Conservation (phyloP, 768 basidiomycete genomes). For the Rhodotorula taiwanensis region DNA sequence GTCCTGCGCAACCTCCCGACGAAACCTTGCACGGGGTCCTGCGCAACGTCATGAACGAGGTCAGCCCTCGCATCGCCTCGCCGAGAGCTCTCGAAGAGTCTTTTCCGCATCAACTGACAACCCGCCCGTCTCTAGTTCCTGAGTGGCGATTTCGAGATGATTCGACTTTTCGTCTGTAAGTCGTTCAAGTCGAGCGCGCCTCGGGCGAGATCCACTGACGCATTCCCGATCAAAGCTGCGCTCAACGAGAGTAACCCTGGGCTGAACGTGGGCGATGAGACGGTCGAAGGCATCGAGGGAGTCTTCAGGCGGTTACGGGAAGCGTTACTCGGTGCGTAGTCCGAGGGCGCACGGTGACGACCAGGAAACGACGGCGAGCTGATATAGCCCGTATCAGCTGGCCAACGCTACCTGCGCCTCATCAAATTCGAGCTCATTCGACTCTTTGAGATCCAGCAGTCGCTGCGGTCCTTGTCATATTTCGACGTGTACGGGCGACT, state of each 20-base stretch:
- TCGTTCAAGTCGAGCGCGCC: conserved; percentile 9
- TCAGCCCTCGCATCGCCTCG: background rate
- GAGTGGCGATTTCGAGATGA: conserved; percentile 79
- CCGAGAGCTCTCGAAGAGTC: too few relatives aligned
- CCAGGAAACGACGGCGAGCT: too few relatives aligned
- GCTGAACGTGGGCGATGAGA: conserved; percentile 67
- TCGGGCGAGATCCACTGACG: background rate
- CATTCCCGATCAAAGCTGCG: conserved; percentile 51
- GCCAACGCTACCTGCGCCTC: conserved; percentile 66
- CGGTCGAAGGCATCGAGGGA: conserved; percentile 66
- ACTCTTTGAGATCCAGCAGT: conserved; percentile 72
- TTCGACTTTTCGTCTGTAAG: conserved; percentile 66
- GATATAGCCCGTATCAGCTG: conserved; percentile 19
- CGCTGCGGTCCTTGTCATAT: conserved; percentile 67
- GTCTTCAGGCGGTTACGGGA: conserved; percentile 65
- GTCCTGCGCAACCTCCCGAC: conserved; percentile 49
- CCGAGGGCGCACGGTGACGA: too few relatives aligned
- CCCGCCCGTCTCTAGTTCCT: conserved; percentile 48
- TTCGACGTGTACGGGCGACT: conserved; percentile 69
- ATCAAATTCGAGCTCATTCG: conserved; percentile 66
- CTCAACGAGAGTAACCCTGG: conserved; percentile 74
- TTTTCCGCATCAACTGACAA: too few relatives aligned
- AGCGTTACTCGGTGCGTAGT: conserved; percentile 70
- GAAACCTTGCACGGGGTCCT: conserved; percentile 73
- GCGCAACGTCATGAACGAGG: conserved; percentile 68